phyloP scores from a whole-genome alignment of 345 rosid genomes.

The Citrus unshiu region DNA sequence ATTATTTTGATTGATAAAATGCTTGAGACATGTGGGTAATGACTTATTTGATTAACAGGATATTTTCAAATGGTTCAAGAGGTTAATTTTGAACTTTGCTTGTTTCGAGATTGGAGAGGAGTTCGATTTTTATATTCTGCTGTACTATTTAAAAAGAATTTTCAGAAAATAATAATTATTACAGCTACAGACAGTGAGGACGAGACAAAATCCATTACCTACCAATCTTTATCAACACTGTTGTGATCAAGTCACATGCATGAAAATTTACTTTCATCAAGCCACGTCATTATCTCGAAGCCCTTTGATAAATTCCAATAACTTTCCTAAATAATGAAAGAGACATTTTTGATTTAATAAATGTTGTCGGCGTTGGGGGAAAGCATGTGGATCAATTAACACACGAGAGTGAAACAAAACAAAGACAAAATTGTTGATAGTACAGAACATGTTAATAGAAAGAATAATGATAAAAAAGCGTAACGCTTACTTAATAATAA shows the following conservation, averaged over 20 bases:
- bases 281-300: neutral
- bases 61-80: too few species aligned
- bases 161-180: too few species aligned
- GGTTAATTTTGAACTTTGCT: too few species aligned
- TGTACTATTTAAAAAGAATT: too few species aligned
- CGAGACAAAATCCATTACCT: neutral
- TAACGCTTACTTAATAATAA: too few species aligned
- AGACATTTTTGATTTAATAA: neutral
- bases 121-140: too few species aligned
- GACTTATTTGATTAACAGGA: too few species aligned
- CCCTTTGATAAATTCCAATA: neutral
- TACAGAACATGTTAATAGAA: neutral
- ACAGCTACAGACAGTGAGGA: neutral
- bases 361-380: neutral
- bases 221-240: neutral
- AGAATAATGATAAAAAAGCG: too few species aligned
- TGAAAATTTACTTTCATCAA: neutral
- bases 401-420: neutral
- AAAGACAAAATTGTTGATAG: neutral
- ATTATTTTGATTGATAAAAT: too few species aligned
- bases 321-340: neutral
- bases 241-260: neutral
- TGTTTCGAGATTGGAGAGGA: too few species aligned
- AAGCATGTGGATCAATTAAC: neutral
- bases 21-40: too few species aligned